Evolutionary conservation across 768 basidiomycete species (phyloP).

Genomic region (Boletus huronensis): DNA sequence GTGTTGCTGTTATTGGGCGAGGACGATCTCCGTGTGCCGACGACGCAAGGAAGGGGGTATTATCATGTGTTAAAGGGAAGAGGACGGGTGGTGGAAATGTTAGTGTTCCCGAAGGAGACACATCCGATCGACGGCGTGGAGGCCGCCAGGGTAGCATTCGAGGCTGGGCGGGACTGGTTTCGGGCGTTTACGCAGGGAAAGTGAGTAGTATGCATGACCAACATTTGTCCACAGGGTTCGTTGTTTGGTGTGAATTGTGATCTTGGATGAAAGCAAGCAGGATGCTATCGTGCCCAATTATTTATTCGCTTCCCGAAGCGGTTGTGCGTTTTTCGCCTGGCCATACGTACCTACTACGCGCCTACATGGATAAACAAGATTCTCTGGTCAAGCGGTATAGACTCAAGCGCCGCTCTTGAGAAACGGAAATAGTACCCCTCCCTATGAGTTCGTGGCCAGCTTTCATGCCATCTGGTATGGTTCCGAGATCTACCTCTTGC

Average conservation of each 20-base stretch:
- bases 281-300: too few species aligned
- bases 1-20: conserved; percentile 60
- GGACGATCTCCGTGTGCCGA: conserved; percentile 58
- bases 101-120: conserved; percentile 57
- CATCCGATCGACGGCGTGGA: conserved; percentile 67
- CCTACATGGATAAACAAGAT: too few species aligned
- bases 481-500: too few species aligned
- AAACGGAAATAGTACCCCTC: too few species aligned
- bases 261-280: too few species aligned
- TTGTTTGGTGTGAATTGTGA: background rate
- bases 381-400: too few species aligned
- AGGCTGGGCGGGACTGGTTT: conserved; percentile 53
- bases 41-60: conserved; percentile 57
- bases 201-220: background rate
- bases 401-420: too few species aligned
- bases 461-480: too few species aligned
- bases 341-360: too few species aligned
- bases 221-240: background rate
- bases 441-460: too few species aligned
- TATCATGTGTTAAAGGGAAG: conserved; percentile 62
- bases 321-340: too few species aligned
- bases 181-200: conserved; percentile 14
- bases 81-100: conserved; percentile 48
- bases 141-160: conserved; percentile 49
- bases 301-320: too few species aligned